Percentiles rank a stretch among this genome's conserved stretches.
These are phyloP conservation scores for Phoenix roebelenii DNA, from an alignment of 176 grass and related monocot species.

Conservation along the genomic window DNA sequence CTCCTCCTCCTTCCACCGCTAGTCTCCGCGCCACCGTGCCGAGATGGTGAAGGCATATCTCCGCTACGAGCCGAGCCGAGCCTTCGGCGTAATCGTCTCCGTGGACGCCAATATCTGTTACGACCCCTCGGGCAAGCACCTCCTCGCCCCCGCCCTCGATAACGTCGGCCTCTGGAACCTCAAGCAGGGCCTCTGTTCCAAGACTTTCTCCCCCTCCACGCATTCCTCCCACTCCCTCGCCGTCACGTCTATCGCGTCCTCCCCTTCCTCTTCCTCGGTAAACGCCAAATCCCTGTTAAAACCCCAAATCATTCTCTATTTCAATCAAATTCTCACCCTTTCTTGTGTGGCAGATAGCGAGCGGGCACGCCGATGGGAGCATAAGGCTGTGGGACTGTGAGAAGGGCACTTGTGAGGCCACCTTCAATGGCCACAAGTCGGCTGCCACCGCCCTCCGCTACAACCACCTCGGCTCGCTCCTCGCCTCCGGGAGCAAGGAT, in stretches of 20 bases:
- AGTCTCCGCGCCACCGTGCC: conserved; percentile 17
- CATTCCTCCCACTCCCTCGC: conserved; percentile 35
- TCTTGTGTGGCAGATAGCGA: conserved; percentile 50
- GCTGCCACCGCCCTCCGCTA: conserved; percentile 65
- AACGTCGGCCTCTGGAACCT: conserved; percentile 70
- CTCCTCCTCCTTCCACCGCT: neutral
- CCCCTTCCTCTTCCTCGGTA: conserved; percentile 51
- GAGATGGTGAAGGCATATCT: conserved; percentile 96
- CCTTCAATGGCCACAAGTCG: conserved; percentile 78
- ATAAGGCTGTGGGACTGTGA: conserved; percentile 79
- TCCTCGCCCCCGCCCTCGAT: conserved; percentile 80
- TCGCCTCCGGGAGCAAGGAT: conserved; percentile 86
- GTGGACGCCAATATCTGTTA: conserved; percentile 71
- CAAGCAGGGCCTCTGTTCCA: conserved; percentile 60
- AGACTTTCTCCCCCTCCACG: conserved; percentile 39
- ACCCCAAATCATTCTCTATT: neutral
- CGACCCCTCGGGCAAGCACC: conserved; percentile 63
- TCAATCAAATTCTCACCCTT: conserved; percentile 2
- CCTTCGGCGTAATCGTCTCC: conserved; percentile 73
- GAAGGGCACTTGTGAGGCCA: conserved; percentile 67
- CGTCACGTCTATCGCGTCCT: conserved; percentile 41
- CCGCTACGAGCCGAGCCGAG: conserved; percentile 64
- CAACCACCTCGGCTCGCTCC: conserved; percentile 40
- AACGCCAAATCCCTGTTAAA: neutral
- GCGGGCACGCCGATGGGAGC: conserved; percentile 85